Conservation (phyloP, 2,329 filamentous ascomycete genomes). For the Cephalotrichum gorgonifer region DNA sequence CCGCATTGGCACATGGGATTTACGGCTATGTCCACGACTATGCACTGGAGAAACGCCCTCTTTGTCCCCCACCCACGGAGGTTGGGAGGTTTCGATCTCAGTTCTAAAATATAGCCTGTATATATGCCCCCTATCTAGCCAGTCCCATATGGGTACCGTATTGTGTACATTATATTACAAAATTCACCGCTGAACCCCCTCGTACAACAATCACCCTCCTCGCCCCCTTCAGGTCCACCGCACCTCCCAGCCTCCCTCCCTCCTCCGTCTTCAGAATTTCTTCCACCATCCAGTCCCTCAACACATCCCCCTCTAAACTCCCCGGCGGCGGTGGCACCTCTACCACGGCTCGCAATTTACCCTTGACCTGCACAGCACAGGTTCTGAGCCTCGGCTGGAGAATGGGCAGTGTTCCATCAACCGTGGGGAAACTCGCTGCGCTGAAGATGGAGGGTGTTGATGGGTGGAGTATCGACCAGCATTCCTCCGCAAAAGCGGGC, state of each 20-base stretch:
- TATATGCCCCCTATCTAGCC: not conserved
- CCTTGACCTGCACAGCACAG: conserved; percentile 69
- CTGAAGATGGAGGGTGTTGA: conserved; percentile 27
- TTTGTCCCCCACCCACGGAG: no score
- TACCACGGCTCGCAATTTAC: conserved; percentile 62
- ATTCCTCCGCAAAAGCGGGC: conserved; percentile 73
- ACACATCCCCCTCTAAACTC: conserved; percentile 27
- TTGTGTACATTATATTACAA: conserved; percentile 34
- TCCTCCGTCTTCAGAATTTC: conserved; percentile 6
- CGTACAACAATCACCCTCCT: conserved; percentile 57
- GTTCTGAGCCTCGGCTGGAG: conserved; percentile 38
- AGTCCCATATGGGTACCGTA: not conserved
- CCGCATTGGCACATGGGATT: no score
- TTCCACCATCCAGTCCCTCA: conserved; percentile 49
- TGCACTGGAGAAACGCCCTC: no score
- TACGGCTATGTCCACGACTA: no score
- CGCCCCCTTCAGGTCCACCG: conserved; percentile 36
- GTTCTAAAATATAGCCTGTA: not conserved
- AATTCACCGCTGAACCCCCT: conserved; percentile 62
- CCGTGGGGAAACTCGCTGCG: conserved; percentile 45
- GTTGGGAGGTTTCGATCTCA: no score
- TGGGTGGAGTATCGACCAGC: conserved; percentile 50
- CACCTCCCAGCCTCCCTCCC: conserved; percentile 21
- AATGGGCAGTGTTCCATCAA: conserved; percentile 36
- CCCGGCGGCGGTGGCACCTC: conserved; percentile 44